Evolutionary conservation across 805 yeast genomes (phyloP).

Genomic region (Yamadazyma scolyti): DNA sequence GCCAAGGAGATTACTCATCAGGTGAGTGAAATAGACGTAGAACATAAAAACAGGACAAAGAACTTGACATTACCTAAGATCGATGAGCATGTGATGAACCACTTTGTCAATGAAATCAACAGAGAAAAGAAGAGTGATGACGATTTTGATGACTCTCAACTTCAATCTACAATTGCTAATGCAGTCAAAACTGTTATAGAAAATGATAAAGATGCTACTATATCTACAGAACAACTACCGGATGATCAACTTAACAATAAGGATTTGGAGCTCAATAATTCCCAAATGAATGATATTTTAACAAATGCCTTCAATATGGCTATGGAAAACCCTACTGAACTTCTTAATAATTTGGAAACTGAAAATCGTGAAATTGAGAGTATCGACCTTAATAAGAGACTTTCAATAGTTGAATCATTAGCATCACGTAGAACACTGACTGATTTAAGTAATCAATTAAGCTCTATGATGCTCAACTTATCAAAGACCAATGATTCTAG

Average conservation of each 20-base stretch:
- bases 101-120: conserved; percentile 32
- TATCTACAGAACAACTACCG: too few relatives aligned
- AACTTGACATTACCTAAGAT: conserved; percentile 23
- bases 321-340: conserved; percentile 55
- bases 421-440: conserved; percentile 3
- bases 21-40: conserved; percentile 18
- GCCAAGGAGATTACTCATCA: conserved; percentile 28
- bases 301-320: conserved; percentile 79
- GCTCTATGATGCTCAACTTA: conserved; percentile 9
- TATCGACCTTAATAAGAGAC: conserved; percentile 1
- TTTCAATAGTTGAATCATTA: conserved; percentile 4
- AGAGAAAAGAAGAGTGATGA: conserved; percentile 11
- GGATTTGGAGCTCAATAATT: conserved; percentile 44
- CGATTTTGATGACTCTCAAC: conserved; percentile 12
- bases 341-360: conserved; percentile 33
- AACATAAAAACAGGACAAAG: conserved; percentile 3
- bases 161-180: conserved; percentile 52
- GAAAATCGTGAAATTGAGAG: conserved; percentile 32
- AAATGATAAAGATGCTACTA: conserved; percentile 3
- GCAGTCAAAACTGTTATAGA: conserved; percentile 48
- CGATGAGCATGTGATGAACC: conserved; percentile 33
- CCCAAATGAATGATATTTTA: conserved; percentile 64
- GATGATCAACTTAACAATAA: conserved; percentile 4
- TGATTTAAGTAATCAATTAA: conserved; percentile 24
- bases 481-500: conserved; percentile 6